A percentile compares a stretch with the other conserved stretches of the same genome.
These are phyloP conservation scores for Gillenia trifoliata DNA, from an alignment of 306 rosid species.

Conservation along the genomic window DNA sequence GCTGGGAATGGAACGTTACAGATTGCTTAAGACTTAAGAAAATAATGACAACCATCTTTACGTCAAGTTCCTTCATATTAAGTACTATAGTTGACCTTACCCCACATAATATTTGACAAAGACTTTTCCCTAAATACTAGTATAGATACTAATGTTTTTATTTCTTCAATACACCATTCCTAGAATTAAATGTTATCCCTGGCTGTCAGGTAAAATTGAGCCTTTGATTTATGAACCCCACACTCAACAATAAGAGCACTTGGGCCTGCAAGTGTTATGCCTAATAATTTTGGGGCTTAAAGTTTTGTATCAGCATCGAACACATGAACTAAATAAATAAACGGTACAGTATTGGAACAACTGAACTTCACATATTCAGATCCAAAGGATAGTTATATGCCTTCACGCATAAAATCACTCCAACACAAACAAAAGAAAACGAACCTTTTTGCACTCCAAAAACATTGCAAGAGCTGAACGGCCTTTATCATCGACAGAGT, in stretches of 20 bases:
- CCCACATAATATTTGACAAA: no score
- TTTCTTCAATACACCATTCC: background rate
- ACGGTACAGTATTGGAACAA: background rate
- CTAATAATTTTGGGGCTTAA: background rate
- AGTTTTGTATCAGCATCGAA: background rate
- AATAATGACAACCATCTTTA: no score
- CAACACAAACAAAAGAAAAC: conserved; percentile 19
- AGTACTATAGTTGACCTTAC: no score
- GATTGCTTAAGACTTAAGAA: no score
- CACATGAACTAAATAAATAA: background rate
- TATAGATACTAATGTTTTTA: no score
- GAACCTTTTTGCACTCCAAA: conserved; percentile 76
- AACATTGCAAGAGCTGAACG: conserved; percentile 54
- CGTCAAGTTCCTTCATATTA: no score
- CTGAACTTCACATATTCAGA: background rate
- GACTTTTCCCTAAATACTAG: no score
- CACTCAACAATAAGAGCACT: background rate
- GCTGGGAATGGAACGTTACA: background rate
- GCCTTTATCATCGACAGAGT: conserved; percentile 61
- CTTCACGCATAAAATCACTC: conserved; percentile 1
- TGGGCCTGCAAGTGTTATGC: background rate
- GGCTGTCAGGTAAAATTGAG: background rate
- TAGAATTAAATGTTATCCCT: background rate
- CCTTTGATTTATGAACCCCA: background rate
- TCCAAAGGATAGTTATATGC: background rate